These are phyloP conservation scores for Hyaloscypha variabilis DNA, from an alignment of 495 filamentous ascomycete genomes.

Conservation along the genomic window DNA sequence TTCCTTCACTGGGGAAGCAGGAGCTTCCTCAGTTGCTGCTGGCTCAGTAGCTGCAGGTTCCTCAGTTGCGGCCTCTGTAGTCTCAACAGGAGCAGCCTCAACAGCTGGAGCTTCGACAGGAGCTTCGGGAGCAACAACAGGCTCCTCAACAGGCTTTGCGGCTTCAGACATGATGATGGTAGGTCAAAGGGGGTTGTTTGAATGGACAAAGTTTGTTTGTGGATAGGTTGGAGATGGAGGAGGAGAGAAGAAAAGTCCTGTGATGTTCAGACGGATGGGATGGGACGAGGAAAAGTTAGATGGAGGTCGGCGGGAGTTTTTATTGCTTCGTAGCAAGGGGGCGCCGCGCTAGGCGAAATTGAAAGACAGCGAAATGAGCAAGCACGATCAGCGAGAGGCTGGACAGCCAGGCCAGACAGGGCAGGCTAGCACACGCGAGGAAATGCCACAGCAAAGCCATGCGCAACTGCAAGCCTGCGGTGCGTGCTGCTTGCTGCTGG, in stretches of 20 bases:
- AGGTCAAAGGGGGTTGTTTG: not conserved
- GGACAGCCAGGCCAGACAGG: not conserved
- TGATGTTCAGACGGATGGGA: not conserved
- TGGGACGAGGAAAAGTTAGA: not conserved
- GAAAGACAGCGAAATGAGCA: conserved; percentile 8
- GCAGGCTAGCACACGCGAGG: not conserved
- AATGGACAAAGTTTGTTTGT: conserved; percentile 3
- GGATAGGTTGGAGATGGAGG: conserved; percentile 2
- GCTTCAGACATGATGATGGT: conserved; percentile 31
- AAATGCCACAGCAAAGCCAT: not conserved
- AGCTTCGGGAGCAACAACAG: conserved; percentile 45
- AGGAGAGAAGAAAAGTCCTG: not conserved
- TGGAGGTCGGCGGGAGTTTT: conserved; percentile 7
- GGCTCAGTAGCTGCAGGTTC: conserved; percentile 40
- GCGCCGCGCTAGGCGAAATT: conserved; percentile 7
- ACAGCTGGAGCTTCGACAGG: conserved; percentile 53
- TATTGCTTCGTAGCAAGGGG: conserved; percentile 9
- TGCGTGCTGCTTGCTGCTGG: no score
- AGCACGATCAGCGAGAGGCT: conserved; percentile 4
- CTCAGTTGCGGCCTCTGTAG: conserved; percentile 49
- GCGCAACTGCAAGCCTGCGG: no score
- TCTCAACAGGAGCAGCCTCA: conserved; percentile 45
- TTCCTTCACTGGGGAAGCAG: conserved; percentile 40
- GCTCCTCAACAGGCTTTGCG: conserved; percentile 35
- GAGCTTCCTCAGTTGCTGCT: conserved; percentile 41